Base-by-base conservation (phyloP, 495 filamentous ascomycete genomes). In the Podospora conica region DNA sequence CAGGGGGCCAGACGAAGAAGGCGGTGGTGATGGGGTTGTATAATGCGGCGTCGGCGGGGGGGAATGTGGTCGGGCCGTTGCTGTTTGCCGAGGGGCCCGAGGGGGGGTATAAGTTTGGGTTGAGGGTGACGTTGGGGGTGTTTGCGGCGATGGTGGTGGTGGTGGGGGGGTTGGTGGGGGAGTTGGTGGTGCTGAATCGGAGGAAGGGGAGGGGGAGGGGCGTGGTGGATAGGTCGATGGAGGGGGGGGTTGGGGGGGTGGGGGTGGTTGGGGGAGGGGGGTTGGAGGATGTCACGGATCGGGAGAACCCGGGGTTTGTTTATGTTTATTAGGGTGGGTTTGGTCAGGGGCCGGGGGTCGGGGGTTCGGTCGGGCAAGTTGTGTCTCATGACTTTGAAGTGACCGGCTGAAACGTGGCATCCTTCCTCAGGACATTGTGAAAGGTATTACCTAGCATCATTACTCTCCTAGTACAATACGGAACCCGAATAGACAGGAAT, bases 1-100 rank as follows among this genome's bases (percentile, higher is more conserved):
- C 90, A 0, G 90, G 87, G 2, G 90, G 90, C 0, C 84, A 85
- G n/a, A 91, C 88, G 3, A 92, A 92, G 76, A 86, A 85, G 65
- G 82, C 83, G 0, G 74, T 80, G 25, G 77, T 84, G 31, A 84
- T 86, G 80, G 81, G 85, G 11, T 75, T 90, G n/a, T 81, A 88
- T 58, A 82, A 86, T 25, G 86, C 80, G 3, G 83, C 82, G 2
- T 85, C 88, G 61, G 84, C 84, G 22, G 75, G 84, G 3, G 89
- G 89, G 7, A 89, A 86, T 64, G 88, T 90, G 58, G 84, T 91
- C 67, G 87, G 88, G 1, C 89, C 88, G 4, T 80, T 89, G 66
- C 84, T 89, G 3, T 90, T 90, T 69, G 82, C 82, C 56, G 76
- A 78, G 0, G 75, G 68, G n/a, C 85, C 89, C 70, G 85, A 84